Base-by-base conservation (phyloP, 2,329 filamentous ascomycete genomes). In the Monosporascus sp. region DNA sequence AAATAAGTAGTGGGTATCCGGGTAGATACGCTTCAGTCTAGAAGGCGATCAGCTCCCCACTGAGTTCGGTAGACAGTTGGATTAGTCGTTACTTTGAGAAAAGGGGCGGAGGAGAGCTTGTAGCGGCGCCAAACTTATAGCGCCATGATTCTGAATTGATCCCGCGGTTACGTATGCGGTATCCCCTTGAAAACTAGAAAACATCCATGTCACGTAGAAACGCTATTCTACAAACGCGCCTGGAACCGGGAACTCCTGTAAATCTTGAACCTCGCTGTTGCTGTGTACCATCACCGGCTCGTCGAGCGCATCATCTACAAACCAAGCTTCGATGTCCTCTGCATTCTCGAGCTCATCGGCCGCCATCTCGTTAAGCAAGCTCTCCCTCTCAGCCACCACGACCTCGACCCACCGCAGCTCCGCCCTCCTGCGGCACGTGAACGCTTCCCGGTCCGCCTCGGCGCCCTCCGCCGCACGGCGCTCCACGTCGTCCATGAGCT, bases 401-500 rank as follows among this genome's bases (percentile, higher is more conserved):
- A 71, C 68, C 37, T 68, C 65, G 24, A 75, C 63, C 80, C 80
- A 83, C 52, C 65, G 68, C 52, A 69, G 63, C 67, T 82, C 78
- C 0, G 75, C 76, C 6, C 58, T 59, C 47, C 70, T 70, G 31
- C 66, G 68, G 49, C 58, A 66, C 39, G 56, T 54, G 24, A 71
- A 62, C 17, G 70, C 70, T 17, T 58, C 60, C 47, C 66, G 63
- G 45, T 64, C 65, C 18, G 66, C 64, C 2, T 63, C 59, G 11
- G 62, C 49, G 2, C 37, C 55, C 9, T 61, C 65, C 17, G 60
- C 56, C 24, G 72, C 55, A 18, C 69, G 63, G 31, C 60, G 57
- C 50, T 65, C 70, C 49, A 67, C 65, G 37, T 71, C 72, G 25
- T 74, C 70, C 67, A 74, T 72, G 52, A 75, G 58, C 64, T 79